Conservation (phyloP, 306 rosid species). For the Canavalia gladiata region DNA sequence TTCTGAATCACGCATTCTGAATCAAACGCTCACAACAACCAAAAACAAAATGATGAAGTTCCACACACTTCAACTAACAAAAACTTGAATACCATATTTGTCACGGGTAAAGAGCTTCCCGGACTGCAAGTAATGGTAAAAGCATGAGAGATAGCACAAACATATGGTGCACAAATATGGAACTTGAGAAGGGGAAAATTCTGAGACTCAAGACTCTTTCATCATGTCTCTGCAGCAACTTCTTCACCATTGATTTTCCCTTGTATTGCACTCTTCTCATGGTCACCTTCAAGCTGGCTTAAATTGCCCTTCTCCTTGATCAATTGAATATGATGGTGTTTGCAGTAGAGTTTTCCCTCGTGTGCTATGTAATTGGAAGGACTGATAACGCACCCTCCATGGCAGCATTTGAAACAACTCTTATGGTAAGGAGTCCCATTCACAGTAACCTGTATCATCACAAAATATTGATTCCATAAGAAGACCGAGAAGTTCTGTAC, state of each 20-base stretch:
- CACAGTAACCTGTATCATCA: conserved; percentile 73
- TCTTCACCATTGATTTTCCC: conserved; percentile 59
- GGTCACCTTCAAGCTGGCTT: conserved; percentile 96
- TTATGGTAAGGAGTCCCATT: conserved; percentile 97
- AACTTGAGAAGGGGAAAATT: conserved; percentile 34
- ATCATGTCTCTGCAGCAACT: conserved; percentile 68
- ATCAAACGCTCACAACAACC: conserved; percentile 40
- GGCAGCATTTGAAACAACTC: conserved; percentile 95
- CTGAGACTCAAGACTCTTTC: conserved; percentile 23
- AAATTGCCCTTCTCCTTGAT: conserved; percentile 95
- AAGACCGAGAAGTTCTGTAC: neutral
- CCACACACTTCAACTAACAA: conserved; percentile 47
- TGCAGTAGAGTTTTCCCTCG: conserved; percentile 97
- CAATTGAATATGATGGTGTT: conserved; percentile 92
- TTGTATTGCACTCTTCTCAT: conserved; percentile 54
- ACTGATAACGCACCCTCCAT: conserved; percentile 97
- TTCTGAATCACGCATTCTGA: conserved; percentile 44
- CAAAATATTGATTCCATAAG: conserved; percentile 39
- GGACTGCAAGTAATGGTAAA: conserved; percentile 41
- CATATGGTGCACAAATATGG: conserved; percentile 40
- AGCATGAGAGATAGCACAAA: conserved; percentile 50
- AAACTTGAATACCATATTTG: conserved; percentile 49
- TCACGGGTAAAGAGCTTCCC: conserved; percentile 40
- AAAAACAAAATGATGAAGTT: conserved; percentile 42
- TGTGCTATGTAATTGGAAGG: conserved; percentile 98